Percentiles rank a stretch among this genome's conserved stretches.
Conservation (phyloP, 352 stramenopile genomes). For the Globisporangium nunn region DNA sequence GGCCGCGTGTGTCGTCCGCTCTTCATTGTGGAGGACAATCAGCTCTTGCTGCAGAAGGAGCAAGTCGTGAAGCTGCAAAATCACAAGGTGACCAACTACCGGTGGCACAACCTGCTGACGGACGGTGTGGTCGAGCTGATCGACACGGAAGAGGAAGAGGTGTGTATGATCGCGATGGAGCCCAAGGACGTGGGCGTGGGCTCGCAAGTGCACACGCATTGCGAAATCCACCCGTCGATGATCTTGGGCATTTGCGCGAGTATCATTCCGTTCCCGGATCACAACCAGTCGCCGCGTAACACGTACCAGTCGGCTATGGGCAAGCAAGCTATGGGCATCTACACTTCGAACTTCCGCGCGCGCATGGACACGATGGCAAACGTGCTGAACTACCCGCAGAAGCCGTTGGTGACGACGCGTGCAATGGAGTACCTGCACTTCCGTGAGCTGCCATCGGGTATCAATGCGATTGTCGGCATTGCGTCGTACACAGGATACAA, state of each 20-base stretch:
- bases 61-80: constrained; percentile 95
- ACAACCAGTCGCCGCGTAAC: constrained; percentile 99
- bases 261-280: constrained; percentile 99
- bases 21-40: constrained; percentile 97
- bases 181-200: constrained; percentile 89
- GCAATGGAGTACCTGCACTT: constrained; percentile 99
- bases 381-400: constrained; percentile 99
- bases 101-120: constrained; percentile 86
- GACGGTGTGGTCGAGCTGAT: constrained; percentile 97
- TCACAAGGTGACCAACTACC: constrained; percentile 86
- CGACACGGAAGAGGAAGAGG: constrained; percentile 99
- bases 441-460: constrained; percentile 96
- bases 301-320: constrained; percentile 99
- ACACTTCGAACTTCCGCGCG: constrained; percentile 97
- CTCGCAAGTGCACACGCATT: constrained; percentile 97
- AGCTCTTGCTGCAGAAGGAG: constrained; percentile 94
- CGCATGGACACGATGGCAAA: constrained; percentile 99
- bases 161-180: constrained; percentile 99
- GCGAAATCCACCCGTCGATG: constrained; percentile 99
- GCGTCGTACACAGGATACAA: constrained; percentile 94
- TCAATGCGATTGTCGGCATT: constrained; percentile 95
- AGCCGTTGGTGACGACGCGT: constrained; percentile 97
- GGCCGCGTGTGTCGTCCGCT: constrained; percentile 97
- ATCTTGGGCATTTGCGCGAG: constrained; percentile 99
- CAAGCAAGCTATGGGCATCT: constrained; percentile 99